phyloP scores from a whole-genome alignment of 2,329 filamentous ascomycete species.

The Trichoderma sp. region DNA sequence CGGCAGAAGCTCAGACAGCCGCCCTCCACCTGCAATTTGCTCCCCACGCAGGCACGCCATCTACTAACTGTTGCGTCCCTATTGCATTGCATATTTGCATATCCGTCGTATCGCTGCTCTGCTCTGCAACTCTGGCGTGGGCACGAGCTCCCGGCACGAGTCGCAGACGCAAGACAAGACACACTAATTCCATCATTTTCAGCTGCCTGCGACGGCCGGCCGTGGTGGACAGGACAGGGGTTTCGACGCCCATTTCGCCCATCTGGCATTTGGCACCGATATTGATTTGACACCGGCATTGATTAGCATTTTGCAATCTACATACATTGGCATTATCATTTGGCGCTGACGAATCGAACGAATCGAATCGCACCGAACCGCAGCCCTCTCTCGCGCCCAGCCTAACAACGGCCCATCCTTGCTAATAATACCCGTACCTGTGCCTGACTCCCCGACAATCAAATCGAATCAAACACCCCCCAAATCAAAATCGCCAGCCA shows the following conservation, averaged over 20 bases:
- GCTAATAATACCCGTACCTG: slow-evolving; percentile 44
- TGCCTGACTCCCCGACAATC: slow-evolving; percentile 43
- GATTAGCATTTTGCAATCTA: not conserved
- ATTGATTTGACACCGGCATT: not conserved
- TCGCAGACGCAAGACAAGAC: not conserved
- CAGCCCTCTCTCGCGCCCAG: slow-evolving; percentile 11
- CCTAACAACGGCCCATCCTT: not conserved
- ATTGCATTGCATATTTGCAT: not conserved
- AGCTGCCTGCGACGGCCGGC: not conserved
- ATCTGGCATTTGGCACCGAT: not conserved
- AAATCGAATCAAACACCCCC: not conserved
- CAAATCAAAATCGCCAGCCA: slow-evolving; percentile 17
- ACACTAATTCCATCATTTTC: not conserved
- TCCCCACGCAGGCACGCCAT: not conserved
- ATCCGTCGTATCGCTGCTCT: not conserved
- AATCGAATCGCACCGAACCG: slow-evolving; percentile 27
- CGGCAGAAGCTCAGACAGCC: slow-evolving; percentile 13
- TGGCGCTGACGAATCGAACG: not conserved
- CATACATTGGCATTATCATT: not conserved
- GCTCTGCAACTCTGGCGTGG: slow-evolving; percentile 1
- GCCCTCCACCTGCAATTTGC: slow-evolving; percentile 15
- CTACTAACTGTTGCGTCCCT: not conserved
- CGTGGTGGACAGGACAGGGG: not conserved
- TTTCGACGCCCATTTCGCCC: not conserved
- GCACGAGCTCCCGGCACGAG: slow-evolving; percentile 17